Percentiles rank a stretch among this genome's conserved stretches.
Evolutionary conservation across 1,284 basidiomycete genomes (phyloP).

Genomic region (Apiotrichum montevideense): DNA sequence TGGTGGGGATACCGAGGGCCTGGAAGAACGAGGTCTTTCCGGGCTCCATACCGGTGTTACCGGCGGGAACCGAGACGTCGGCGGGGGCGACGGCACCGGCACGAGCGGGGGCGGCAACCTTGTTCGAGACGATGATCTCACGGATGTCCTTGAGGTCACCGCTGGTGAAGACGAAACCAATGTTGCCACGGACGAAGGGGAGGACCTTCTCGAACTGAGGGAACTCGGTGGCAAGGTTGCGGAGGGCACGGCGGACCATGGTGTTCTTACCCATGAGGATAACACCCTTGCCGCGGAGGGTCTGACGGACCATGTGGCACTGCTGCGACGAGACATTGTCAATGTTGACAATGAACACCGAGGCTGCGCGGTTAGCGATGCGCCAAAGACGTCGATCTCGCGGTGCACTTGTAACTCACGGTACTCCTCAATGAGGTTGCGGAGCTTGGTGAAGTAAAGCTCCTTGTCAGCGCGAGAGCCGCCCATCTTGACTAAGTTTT

Average conservation of each 20-base stretch:
- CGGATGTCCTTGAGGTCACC: slow-evolving; percentile 92
- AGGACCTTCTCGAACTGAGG: slow-evolving; percentile 95
- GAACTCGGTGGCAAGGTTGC: slow-evolving; percentile 78
- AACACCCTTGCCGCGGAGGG: slow-evolving; percentile 91
- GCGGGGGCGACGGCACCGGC: slow-evolving; percentile 91
- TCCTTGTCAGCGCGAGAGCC: slow-evolving; percentile 84
- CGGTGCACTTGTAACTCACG: slow-evolving; percentile 54
- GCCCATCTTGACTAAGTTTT: slow-evolving; percentile 65
- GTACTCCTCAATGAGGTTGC: slow-evolving; percentile 85
- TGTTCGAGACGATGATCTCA: slow-evolving; percentile 87
- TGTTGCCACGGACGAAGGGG: slow-evolving; percentile 93
- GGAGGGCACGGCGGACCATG: slow-evolving; percentile 97
- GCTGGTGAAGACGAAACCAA: slow-evolving; percentile 97
- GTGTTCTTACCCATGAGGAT: slow-evolving; percentile 99
- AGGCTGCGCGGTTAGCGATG: slow-evolving; percentile 55
- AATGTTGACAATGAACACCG: slow-evolving; percentile 98
- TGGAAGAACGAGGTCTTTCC: slow-evolving; percentile 99
- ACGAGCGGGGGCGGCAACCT: slow-evolving; percentile 96
- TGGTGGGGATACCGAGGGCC: slow-evolving; percentile 98
- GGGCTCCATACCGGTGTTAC: slow-evolving; percentile 99
- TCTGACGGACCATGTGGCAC: slow-evolving; percentile 73
- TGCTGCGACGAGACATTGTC: slow-evolving; percentile 99
- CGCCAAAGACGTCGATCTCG: neutral
- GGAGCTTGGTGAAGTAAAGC: slow-evolving; percentile 89
- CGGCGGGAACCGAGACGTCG: slow-evolving; percentile 86